These are phyloP conservation scores for Trypanosoma cruzi DNA, from an alignment of 208 protist species.

Conservation along the genomic window DNA sequence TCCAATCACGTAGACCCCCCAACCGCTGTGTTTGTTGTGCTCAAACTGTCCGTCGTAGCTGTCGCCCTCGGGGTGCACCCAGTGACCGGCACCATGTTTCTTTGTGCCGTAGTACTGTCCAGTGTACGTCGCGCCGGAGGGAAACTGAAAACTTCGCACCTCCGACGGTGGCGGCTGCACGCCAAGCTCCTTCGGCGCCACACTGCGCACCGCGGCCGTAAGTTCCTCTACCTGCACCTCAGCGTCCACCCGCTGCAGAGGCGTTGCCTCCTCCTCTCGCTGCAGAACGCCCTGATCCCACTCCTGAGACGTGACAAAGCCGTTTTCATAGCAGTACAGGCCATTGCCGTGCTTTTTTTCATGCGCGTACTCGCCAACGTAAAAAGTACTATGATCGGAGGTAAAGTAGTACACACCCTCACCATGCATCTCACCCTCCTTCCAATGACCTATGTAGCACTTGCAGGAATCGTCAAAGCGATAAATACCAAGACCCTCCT, in stretches of 20 bases:
- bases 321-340: conserved; percentile 88
- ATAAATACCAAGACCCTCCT: conserved; percentile 87
- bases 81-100: conserved; percentile 88
- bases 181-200: conserved; percentile 71
- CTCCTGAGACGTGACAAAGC: conserved; percentile 76
- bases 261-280: conserved; percentile 63
- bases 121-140: conserved; percentile 85
- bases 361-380: conserved; percentile 70
- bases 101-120: conserved; percentile 88
- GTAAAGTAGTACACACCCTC: conserved; percentile 88
- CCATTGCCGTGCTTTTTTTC: conserved; percentile 86
- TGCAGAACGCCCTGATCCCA: conserved; percentile 67
- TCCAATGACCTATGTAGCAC: conserved; percentile 86
- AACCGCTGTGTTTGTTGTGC: conserved; percentile 88
- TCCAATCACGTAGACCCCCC: conserved; percentile 90
- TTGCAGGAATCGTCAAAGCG: conserved; percentile 68
- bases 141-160: conserved; percentile 88
- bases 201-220: conserved; percentile 42
- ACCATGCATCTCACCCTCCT: conserved; percentile 76
- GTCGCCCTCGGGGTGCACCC: conserved; percentile 88
- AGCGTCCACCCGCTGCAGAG: conserved; percentile 61
- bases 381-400: conserved; percentile 56
- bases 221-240: conserved; percentile 48
- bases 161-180: conserved; percentile 55
- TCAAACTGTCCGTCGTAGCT: conserved; percentile 91